These are phyloP conservation scores for Turnera subulata DNA, from an alignment of 345 rosid genomes.

Conservation along the genomic window DNA sequence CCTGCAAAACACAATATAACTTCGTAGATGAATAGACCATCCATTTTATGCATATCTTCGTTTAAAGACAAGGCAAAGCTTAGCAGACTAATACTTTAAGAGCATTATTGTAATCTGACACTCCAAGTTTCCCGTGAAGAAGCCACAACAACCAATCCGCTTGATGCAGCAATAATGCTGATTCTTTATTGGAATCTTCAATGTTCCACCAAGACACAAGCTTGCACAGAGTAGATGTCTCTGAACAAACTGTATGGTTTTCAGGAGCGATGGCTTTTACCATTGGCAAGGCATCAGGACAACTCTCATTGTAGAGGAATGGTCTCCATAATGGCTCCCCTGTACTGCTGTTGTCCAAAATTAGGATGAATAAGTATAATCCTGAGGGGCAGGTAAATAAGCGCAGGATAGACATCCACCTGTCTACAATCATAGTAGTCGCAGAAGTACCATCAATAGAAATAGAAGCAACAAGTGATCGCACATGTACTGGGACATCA, in stretches of 20 bases:
- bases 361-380: background rate
- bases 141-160: slow-evolving; percentile 97
- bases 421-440: slow-evolving; percentile 70
- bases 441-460: slow-evolving; percentile 95
- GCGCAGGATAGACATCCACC: slow-evolving; percentile 32
- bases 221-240: slow-evolving; percentile 84
- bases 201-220: slow-evolving; percentile 89
- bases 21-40: too few species aligned
- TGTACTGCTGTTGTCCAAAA: slow-evolving; percentile 42
- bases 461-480: slow-evolving; percentile 55
- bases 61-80: too few species aligned
- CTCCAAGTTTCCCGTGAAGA: slow-evolving; percentile 86
- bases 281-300: slow-evolving; percentile 60
- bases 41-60: too few species aligned
- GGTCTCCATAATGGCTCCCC: slow-evolving; percentile 71
- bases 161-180: slow-evolving; percentile 68
- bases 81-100: slow-evolving; percentile 49
- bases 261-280: slow-evolving; percentile 75
- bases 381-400: background rate
- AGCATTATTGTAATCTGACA: slow-evolving; percentile 89
- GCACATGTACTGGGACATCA: slow-evolving; percentile 61
- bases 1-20: too few species aligned
- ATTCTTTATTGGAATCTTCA: slow-evolving; percentile 37
- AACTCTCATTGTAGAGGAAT: slow-evolving; percentile 78
- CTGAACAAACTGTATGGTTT: slow-evolving; percentile 92